phyloP scores from a whole-genome alignment of 768 basidiomycete genomes.

The Neoboletus brunneissimus region DNA sequence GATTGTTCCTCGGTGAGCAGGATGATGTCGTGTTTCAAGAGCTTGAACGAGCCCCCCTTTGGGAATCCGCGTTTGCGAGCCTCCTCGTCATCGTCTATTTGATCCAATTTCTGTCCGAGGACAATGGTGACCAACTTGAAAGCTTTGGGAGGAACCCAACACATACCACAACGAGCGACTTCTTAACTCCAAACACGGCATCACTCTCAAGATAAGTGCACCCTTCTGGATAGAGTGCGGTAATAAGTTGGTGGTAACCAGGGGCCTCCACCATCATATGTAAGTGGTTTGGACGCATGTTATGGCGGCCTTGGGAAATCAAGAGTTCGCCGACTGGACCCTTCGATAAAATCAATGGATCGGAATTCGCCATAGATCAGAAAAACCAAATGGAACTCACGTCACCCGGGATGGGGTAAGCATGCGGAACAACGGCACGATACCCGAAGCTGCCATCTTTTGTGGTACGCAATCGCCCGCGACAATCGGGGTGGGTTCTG shows the following conservation, averaged over 20 bases:
- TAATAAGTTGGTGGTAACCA: slow-evolving; percentile 70
- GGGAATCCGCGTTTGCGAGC: slow-evolving; percentile 51
- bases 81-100: slow-evolving; percentile 51
- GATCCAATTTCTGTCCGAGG: slow-evolving; percentile 44
- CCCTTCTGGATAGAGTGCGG: slow-evolving; percentile 71
- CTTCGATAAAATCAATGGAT: slow-evolving; percentile 31
- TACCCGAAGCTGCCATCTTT: slow-evolving; percentile 66
- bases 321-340: slow-evolving; percentile 73
- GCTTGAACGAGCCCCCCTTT: slow-evolving; percentile 45
- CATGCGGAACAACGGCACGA: slow-evolving; percentile 63
- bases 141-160: neutral
- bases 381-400: slow-evolving; percentile 30
- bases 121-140: neutral
- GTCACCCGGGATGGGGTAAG: slow-evolving; percentile 78
- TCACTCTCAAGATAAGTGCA: slow-evolving; percentile 68
- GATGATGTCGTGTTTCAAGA: slow-evolving; percentile 46
- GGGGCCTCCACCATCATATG: slow-evolving; percentile 71
- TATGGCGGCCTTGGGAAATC: slow-evolving; percentile 57
- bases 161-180: slow-evolving; percentile 71
- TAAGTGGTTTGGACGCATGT: slow-evolving; percentile 76
- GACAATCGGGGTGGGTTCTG: slow-evolving; percentile 63
- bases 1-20: slow-evolving; percentile 44
- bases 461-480: slow-evolving; percentile 59
- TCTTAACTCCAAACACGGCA: slow-evolving; percentile 80
- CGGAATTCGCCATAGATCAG: slow-evolving; percentile 5